Percentiles rank a stretch among this genome's conserved stretches.
phyloP scores from a whole-genome alignment of 75 land plant genomes.

The Pinus albicaulis region DNA sequence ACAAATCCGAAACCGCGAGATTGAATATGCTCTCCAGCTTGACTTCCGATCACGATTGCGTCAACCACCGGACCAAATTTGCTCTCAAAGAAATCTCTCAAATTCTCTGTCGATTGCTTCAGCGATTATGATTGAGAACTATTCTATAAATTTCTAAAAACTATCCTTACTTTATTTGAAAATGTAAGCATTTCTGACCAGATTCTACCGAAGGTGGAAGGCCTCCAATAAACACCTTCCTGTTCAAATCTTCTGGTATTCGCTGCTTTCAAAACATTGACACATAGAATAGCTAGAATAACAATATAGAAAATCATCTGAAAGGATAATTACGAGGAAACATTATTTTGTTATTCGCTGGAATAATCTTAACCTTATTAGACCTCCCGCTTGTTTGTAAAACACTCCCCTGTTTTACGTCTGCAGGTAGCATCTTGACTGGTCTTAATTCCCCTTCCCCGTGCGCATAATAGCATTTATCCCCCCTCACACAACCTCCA shows the following conservation, averaged over 20 bases:
- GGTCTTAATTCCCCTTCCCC: constrained; percentile 24
- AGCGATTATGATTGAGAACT: not conserved
- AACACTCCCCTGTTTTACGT: not conserved
- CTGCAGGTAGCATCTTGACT: not conserved
- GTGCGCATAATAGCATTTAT: constrained; percentile 52
- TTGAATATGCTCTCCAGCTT: constrained; percentile 32
- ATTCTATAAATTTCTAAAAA: not conserved
- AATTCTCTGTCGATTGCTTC: constrained; percentile 31
- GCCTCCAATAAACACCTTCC: constrained; percentile 70
- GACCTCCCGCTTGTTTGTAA: not conserved
- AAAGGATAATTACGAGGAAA: not conserved
- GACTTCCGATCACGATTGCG: constrained; percentile 48
- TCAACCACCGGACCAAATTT: constrained; percentile 68
- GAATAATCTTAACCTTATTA: not conserved
- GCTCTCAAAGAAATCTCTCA: constrained; percentile 48
- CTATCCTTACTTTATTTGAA: not conserved
- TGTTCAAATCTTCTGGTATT: constrained; percentile 20
- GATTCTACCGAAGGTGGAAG: constrained; percentile 54
- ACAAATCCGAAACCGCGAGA: constrained; percentile 78
- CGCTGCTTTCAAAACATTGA: not conserved
- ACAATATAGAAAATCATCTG: not conserved
- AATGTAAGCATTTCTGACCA: constrained; percentile 29
- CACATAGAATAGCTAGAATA: not conserved
- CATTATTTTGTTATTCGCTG: not conserved
- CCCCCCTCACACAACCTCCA: constrained; percentile 53